phyloP scores from a whole-genome alignment of 164 flowering plant genomes.

The Stephania yunnanensis region DNA sequence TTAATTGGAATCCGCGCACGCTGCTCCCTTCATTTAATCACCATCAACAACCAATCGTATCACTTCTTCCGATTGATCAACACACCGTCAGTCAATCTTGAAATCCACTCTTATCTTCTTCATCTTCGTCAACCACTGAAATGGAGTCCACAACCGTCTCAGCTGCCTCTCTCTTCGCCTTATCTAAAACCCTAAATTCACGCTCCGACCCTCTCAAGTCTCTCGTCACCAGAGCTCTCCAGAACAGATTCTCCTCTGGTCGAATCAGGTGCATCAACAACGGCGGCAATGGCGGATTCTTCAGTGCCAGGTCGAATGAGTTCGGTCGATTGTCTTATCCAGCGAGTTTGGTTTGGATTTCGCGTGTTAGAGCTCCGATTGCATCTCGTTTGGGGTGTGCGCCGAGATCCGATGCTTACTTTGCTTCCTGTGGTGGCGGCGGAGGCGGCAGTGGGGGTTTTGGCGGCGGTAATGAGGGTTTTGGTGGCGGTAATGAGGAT shows the following conservation, averaged over 20 bases:
- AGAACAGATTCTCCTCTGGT: conserved; percentile 12
- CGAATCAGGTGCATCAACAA: conserved; percentile 18
- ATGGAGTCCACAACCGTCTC: conserved; percentile 14
- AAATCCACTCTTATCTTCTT: too few species aligned
- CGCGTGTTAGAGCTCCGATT: conserved; percentile 9
- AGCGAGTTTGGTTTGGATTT: conserved; percentile 11
- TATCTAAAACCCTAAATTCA: conserved; percentile 36
- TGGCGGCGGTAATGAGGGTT: conserved; percentile 16
- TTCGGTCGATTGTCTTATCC: conserved; percentile 10
- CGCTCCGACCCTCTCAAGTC: not conserved
- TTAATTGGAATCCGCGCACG: too few species aligned
- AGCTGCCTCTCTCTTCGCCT: conserved; percentile 23
- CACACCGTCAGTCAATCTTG: too few species aligned
- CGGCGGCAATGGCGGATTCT: conserved; percentile 1
- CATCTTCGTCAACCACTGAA: not conserved
- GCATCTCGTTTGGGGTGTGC: conserved; percentile 26
- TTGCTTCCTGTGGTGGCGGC: conserved; percentile 38
- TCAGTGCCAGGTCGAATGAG: conserved; percentile 1
- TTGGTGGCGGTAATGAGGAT: conserved; percentile 26
- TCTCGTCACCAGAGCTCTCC: conserved; percentile 9
- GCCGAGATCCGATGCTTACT: conserved; percentile 24
- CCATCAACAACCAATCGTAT: too few species aligned
- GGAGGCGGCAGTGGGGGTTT: conserved; percentile 13
- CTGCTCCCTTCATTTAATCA: too few species aligned
- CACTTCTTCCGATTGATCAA: too few species aligned